Conservation (phyloP, 768 basidiomycete species). For the Kwoniella heveanensis region DNA sequence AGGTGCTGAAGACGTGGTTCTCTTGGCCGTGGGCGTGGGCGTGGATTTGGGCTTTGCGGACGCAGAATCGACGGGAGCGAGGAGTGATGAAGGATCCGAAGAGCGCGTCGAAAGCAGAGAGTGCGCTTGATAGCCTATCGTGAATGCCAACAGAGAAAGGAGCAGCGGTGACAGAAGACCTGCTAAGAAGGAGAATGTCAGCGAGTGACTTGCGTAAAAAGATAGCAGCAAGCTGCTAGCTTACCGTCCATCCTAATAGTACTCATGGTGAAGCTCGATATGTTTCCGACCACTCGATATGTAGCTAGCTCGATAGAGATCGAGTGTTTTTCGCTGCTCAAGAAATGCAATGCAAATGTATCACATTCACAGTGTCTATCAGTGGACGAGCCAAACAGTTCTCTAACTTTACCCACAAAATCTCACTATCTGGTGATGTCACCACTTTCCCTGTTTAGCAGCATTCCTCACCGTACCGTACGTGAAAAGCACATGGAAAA, state of each 20-base stretch:
- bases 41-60: neutral
- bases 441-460: constrained; percentile 3
- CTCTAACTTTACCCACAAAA: too few relatives aligned
- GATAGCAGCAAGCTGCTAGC: neutral
- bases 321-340: too few relatives aligned
- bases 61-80: constrained; percentile 11
- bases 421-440: too few relatives aligned
- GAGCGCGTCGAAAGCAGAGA: constrained; percentile 24
- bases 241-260: constrained; percentile 33
- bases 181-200: constrained; percentile 8
- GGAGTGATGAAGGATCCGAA: constrained; percentile 10
- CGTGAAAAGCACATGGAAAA: neutral
- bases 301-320: too few relatives aligned
- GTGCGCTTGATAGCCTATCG: constrained; percentile 41
- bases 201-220: neutral
- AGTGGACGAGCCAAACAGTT: too few relatives aligned
- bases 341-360: neutral
- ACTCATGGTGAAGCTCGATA: constrained; percentile 2
- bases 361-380: too few relatives aligned
- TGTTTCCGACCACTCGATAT: too few relatives aligned
- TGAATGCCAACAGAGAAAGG: constrained; percentile 40
- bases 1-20: constrained; percentile 4
- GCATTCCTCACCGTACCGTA: neutral
- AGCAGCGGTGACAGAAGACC: constrained; percentile 37
- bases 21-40: constrained; percentile 6